Evolutionary conservation across 768 basidiomycete genomes (phyloP).

Genomic region (Naganishia vishniacii): DNA sequence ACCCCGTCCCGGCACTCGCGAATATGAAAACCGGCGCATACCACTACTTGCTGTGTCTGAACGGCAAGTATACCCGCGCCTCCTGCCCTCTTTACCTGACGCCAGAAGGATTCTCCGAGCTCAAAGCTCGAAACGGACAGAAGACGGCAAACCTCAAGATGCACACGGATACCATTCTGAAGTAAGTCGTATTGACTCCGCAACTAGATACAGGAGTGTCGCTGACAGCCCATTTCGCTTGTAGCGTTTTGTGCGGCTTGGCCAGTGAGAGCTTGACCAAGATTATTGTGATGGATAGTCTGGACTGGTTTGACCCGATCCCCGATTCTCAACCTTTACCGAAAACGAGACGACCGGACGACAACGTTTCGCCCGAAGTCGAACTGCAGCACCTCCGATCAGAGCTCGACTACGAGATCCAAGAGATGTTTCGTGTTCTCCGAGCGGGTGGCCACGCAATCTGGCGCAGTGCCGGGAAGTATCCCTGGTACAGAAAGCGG

Average conservation of each 20-base stretch:
- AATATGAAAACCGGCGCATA: constrained; percentile 59
- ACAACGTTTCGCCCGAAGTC: constrained; percentile 55
- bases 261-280: constrained; percentile 57
- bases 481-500: constrained; percentile 62
- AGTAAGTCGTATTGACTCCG: constrained; percentile 53
- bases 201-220: not conserved
- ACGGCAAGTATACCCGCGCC: constrained; percentile 58
- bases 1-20: constrained; percentile 48
- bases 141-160: constrained; percentile 57
- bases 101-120: constrained; percentile 57
- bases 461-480: constrained; percentile 62
- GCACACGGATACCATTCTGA: constrained; percentile 63
- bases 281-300: constrained; percentile 66
- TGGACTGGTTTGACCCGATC: constrained; percentile 51
- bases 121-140: constrained; percentile 49
- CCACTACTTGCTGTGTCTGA: constrained; percentile 57
- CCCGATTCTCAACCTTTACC: constrained; percentile 38
- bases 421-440: constrained; percentile 58
- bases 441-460: constrained; percentile 59
- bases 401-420: constrained; percentile 57
- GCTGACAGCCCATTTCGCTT: not conserved
- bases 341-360: not conserved
- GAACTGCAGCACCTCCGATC: constrained; percentile 46
- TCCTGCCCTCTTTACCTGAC: constrained; percentile 63
- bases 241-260: constrained; percentile 54